phyloP scores from a whole-genome alignment of 768 basidiomycete species.

The Pulveroboletus sp. region DNA sequence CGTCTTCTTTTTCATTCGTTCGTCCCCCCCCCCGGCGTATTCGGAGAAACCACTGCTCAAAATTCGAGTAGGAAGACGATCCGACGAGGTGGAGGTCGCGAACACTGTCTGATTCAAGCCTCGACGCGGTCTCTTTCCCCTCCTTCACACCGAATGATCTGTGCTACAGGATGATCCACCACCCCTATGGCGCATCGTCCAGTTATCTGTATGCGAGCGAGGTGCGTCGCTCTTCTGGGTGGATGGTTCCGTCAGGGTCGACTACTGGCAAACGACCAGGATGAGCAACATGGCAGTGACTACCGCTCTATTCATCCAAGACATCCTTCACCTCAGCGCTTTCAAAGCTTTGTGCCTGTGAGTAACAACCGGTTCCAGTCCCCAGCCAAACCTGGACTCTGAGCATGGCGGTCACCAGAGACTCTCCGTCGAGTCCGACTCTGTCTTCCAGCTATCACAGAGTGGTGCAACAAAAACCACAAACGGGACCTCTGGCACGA shows the following conservation, averaged over 20 bases:
- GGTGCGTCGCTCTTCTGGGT: conserved; percentile 9
- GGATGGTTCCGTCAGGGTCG: neutral
- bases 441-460: conserved; percentile 12
- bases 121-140: neutral
- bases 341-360: conserved; percentile 28
- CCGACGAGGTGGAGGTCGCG: neutral
- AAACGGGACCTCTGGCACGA: neutral
- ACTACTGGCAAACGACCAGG: conserved; percentile 5
- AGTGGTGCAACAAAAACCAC: conserved; percentile 5
- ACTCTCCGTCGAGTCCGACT: conserved; percentile 24
- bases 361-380: neutral
- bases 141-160: conserved; percentile 16
- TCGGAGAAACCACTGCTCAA: conserved; percentile 1
- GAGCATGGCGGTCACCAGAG: conserved; percentile 14
- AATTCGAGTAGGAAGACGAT: neutral
- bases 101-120: neutral
- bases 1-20: too few relatives aligned
- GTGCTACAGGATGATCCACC: conserved; percentile 25
- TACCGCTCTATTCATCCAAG: neutral
- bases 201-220: conserved; percentile 23
- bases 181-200: conserved; percentile 27
- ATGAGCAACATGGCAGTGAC: neutral
- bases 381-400: neutral
- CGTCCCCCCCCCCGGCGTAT: neutral
- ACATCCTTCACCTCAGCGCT: conserved; percentile 12